phyloP scores from a whole-genome alignment of 768 basidiomycete species.

The Coprinopsis cinerea region DNA sequence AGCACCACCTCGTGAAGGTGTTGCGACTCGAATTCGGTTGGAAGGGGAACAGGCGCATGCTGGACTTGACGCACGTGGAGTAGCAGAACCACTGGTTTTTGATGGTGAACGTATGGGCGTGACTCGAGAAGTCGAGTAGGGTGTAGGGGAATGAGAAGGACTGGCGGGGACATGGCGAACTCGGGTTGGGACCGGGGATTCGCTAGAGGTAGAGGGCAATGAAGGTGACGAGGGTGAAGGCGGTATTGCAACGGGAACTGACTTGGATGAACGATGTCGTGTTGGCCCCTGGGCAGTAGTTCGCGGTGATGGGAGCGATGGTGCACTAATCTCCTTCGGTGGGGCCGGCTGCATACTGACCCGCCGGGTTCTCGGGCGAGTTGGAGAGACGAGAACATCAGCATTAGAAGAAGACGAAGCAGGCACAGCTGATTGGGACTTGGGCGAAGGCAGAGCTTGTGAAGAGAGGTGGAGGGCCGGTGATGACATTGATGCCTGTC shows the following conservation, averaged over 20 bases:
- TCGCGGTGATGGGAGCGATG: not conserved
- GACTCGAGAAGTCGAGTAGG: not conserved
- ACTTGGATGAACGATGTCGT: conserved; percentile 29
- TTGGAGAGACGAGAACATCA: conserved; percentile 40
- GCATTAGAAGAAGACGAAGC: conserved; percentile 43
- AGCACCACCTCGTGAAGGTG: conserved; percentile 36
- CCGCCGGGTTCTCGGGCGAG: conserved; percentile 38
- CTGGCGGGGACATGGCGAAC: not conserved
- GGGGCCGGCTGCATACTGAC: conserved; percentile 29
- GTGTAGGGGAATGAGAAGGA: not conserved
- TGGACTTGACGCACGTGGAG: conserved; percentile 13
- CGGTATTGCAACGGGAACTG: conserved; percentile 22
- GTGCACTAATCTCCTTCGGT: not conserved
- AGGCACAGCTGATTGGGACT: conserved; percentile 41
- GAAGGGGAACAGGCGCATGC: conserved; percentile 36
- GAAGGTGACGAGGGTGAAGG: conserved; percentile 19
- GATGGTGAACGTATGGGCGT: not conserved
- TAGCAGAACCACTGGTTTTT: conserved; percentile 12
- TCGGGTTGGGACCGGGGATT: conserved; percentile 2
- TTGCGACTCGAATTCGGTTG: conserved; percentile 32
- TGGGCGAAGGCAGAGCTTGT: conserved; percentile 48
- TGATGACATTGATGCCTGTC: conserved; percentile 69
- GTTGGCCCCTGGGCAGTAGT: conserved; percentile 14
- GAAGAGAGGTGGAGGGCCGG: conserved; percentile 65
- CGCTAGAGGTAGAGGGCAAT: conserved; percentile 14